These are phyloP conservation scores for Lactarius tabidus DNA, from an alignment of 768 basidiomycete genomes.

Conservation along the genomic window DNA sequence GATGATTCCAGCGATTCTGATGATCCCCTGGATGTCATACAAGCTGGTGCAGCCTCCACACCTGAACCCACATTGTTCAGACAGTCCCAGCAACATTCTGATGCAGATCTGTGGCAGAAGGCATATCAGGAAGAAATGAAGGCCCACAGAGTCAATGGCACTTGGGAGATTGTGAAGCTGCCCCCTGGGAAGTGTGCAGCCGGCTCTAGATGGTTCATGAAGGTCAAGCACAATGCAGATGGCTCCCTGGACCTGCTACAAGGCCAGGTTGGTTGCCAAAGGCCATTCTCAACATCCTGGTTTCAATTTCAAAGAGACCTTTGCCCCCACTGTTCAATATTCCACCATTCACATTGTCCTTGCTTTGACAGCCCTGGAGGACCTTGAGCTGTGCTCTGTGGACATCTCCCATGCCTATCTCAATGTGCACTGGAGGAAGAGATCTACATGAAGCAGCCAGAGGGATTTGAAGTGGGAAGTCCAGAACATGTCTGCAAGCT, in stretches of 20 bases:
- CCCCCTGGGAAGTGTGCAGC: neutral
- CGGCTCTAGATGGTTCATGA: constrained; percentile 7
- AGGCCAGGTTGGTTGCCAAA: no score
- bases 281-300: neutral
- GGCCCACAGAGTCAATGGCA: neutral
- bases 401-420: neutral
- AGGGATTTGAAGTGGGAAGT: neutral
- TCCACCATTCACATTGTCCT: neutral
- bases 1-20: neutral
- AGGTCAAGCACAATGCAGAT: no score
- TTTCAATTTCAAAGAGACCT: neutral
- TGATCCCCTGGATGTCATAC: neutral
- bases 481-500: neutral
- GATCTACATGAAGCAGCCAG: neutral
- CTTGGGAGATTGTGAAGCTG: neutral
- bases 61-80: neutral
- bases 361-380: neutral
- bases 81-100: neutral
- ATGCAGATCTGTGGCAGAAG: neutral
- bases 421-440: neutral
- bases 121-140: constrained; percentile 3
- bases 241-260: no score
- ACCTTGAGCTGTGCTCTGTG: neutral
- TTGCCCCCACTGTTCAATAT: neutral
- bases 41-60: neutral